Evolutionary conservation across 139 green algal species (phyloP), one percentile per base, ranked within the genome.

Genomic region (Asterochloris sp.): DNA sequence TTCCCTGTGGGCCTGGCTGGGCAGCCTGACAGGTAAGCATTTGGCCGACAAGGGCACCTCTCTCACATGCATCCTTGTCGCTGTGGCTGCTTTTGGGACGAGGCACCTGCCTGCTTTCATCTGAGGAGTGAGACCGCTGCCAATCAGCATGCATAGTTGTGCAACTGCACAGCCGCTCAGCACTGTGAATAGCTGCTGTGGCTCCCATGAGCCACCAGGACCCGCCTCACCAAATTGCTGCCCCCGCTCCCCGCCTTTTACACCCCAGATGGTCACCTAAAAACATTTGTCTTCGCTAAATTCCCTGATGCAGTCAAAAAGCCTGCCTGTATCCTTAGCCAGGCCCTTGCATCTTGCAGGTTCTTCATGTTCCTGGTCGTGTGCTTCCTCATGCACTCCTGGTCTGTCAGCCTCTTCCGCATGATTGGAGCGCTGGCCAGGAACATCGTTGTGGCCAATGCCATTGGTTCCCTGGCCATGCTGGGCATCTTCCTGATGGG

Each of bases 361-460:
- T 92, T 91, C 69, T 89, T 92, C 69, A 87, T 83, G 29, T 90
- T 83, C 69, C 89, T 76, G 77, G 62, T 84, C 0, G 81, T 90
- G 54, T 62, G 89, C 23, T 81, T 89, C 17, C 64, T 82, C 23
- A 68, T 54, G 10, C 82, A 83, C 27, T 21, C 84, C 21, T 80
- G 76, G 74, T 73, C 67, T 17, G 77, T 82, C 19, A 62, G 81
- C n/a, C 61, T 91, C 24, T 92, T 92, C 82, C 84, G 86, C 13
- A 24, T 88, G 13, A 73, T 90, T 62, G 87, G 80, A n/a, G 81
- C 82, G 11, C 26, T 87, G 0, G 63, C 47, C 8, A 78, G 78
- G 62, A 84, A 79, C 62, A 62, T 81, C 10, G 73, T 80, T 15
- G 61, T 86, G 62, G 29, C 74, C 23, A 78, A 79, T 27, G 62